Base-by-base conservation (phyloP, 1,284 basidiomycete species). In the Heimioporus retisporus region DNA sequence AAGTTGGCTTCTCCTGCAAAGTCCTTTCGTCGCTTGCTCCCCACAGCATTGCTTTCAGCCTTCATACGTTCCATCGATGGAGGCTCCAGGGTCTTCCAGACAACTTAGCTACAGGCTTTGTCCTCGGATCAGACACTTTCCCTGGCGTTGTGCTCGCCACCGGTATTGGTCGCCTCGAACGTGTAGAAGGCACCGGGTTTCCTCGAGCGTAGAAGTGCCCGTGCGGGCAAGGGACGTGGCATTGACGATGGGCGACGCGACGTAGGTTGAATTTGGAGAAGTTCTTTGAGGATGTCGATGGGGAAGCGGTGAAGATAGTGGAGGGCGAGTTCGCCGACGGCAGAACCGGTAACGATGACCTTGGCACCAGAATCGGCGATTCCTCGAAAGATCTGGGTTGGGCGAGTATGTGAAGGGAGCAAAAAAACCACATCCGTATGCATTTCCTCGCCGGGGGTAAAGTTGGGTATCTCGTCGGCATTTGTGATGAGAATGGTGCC, bases 181-280 rank as follows among this genome's bases (percentile, higher is more conserved):
- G 98, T 87, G 78, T 99, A 97, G 70, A 98, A 90, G 76, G 87
- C 93, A 48, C 98, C 98, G n/a, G 10, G 96, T 96, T 83, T 99
- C 98, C 81, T 99, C 98, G 0, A 96, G 90, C 23, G 96, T 97
- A 4, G 98, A 97, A 0, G 97, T 95, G 65, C 98, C 98, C 66
- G 99, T 87, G 56, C 98, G 92, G 7, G 98, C 97, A 59, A 99
- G 90, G 6, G 98, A 97, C 2, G 96, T 98, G 15, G 98, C 98
- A 68, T 96, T 96, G 67, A 97, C 94, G 72, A 99, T 97, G 93
- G 81, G 96, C 98, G 44, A 99, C 84, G 6, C 98, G 88, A 59
- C 97, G 92, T 23, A 99, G 90, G 71, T 99, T 97, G 81, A 99
- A 99, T 81, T 99, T 99, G 79, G 96, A 98, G 67, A 98, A 88